phyloP scores from a whole-genome alignment of 352 stramenopile species.

The Phytophthora sojae region DNA sequence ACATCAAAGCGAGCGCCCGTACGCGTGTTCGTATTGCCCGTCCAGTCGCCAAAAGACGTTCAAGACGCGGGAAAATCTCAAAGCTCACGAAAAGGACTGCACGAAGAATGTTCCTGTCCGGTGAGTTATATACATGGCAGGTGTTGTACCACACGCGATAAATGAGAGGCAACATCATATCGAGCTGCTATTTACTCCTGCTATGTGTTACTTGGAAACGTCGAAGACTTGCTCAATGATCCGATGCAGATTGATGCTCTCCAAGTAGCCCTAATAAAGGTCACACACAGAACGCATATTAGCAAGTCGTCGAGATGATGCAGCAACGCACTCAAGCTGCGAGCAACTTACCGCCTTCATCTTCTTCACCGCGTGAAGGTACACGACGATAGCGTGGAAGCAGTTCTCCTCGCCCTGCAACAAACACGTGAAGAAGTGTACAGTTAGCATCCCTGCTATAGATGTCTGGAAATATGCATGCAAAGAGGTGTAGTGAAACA shows the following conservation, averaged over 20 bases:
- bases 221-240: conserved; percentile 89
- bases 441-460: conserved; percentile 1
- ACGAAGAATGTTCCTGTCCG: conserved; percentile 31
- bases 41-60: conserved; percentile 57
- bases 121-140: conserved; percentile 5
- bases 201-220: conserved; percentile 71
- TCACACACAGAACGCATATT: too few relatives aligned
- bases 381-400: conserved; percentile 87
- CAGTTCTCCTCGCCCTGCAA: conserved; percentile 82
- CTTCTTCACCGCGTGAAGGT: conserved; percentile 86
- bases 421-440: conserved; percentile 8
- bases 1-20: conserved; percentile 62
- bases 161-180: conserved; percentile 6
- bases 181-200: conserved; percentile 21
- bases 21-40: conserved; percentile 55
- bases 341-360: conserved; percentile 74
- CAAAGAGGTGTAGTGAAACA: too few relatives aligned
- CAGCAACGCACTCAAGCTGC: neutral
- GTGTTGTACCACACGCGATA: conserved; percentile 10
- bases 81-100: conserved; percentile 75
- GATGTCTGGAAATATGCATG: neutral
- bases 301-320: neutral
- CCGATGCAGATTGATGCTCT: conserved; percentile 89
- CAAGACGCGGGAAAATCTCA: conserved; percentile 78
- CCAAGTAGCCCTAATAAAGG: conserved; percentile 68